These are phyloP conservation scores for Mucor mucedo DNA, from an alignment of 371 early-diverging fungal species.

Conservation along the genomic window DNA sequence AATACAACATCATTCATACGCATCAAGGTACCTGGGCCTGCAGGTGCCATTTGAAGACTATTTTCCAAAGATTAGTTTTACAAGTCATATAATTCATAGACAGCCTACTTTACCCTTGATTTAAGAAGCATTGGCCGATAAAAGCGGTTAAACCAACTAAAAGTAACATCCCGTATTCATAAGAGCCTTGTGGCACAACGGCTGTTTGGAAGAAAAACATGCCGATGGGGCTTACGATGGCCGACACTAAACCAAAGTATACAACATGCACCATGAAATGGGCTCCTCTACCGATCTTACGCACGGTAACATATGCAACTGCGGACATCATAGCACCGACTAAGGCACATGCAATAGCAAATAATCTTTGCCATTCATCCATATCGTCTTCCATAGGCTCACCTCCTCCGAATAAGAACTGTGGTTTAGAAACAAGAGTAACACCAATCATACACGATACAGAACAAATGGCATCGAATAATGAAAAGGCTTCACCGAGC, in stretches of 20 bases:
- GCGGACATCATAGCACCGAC: slow-evolving; percentile 67
- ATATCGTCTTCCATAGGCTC: neutral
- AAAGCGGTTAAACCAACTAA: slow-evolving; percentile 70
- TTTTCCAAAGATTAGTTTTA: neutral
- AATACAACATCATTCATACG: slow-evolving; percentile 84
- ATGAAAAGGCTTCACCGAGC: slow-evolving; percentile 71
- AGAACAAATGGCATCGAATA: slow-evolving; percentile 61
- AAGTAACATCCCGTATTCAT: slow-evolving; percentile 44
- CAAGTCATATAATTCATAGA: neutral
- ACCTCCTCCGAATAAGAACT: slow-evolving; percentile 56
- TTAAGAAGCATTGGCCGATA: slow-evolving; percentile 77
- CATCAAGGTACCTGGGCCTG: slow-evolving; percentile 77
- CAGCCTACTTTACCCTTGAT: slow-evolving; percentile 56
- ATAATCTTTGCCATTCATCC: slow-evolving; percentile 29
- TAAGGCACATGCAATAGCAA: slow-evolving; percentile 60
- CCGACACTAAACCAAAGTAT: slow-evolving; percentile 72
- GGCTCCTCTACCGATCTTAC: slow-evolving; percentile 67
- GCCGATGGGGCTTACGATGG: slow-evolving; percentile 47
- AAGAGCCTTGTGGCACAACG: slow-evolving; percentile 29
- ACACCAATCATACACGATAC: slow-evolving; percentile 69
- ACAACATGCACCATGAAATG: slow-evolving; percentile 79
- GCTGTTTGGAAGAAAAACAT: slow-evolving; percentile 43
- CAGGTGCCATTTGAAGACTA: slow-evolving; percentile 73
- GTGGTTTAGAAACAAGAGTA: slow-evolving; percentile 68
- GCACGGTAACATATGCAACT: slow-evolving; percentile 74